Conservation (phyloP, 176 grass and related monocot genomes). For the Carex myosuroides region DNA sequence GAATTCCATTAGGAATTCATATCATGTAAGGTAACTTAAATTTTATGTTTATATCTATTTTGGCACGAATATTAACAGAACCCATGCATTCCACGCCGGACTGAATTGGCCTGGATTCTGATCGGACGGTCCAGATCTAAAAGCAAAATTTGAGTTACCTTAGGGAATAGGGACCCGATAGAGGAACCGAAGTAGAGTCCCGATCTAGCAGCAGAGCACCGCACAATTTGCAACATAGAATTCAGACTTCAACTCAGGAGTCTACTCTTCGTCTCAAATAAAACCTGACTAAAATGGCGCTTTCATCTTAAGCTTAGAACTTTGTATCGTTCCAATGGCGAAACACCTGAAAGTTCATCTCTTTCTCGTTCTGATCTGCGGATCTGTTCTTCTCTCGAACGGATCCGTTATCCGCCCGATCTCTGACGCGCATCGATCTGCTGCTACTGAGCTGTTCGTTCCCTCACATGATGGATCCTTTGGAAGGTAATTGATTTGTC, state of each 20-base stretch:
- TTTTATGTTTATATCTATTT: no score
- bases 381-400: slow-evolving; percentile 13
- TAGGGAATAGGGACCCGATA: no score
- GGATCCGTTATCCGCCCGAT: slow-evolving; percentile 16
- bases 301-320: neutral
- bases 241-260: neutral
- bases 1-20: no score
- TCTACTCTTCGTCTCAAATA: neutral
- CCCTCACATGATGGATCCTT: neutral
- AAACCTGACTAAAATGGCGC: neutral
- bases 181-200: neutral
- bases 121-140: no score
- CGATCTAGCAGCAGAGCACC: neutral
- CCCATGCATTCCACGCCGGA: no score
- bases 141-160: no score
- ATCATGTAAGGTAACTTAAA: no score
- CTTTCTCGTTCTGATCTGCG: slow-evolving; percentile 7
- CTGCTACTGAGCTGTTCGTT: slow-evolving; percentile 4
- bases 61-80: no score
- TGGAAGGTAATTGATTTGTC: slow-evolving; percentile 6
- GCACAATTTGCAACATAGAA: neutral
- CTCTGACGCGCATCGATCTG: slow-evolving; percentile 20
- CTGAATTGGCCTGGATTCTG: no score
- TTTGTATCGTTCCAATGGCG: slow-evolving; percentile 4
- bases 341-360: slow-evolving; percentile 4